Base-by-base conservation (phyloP, 2,329 filamentous ascomycete species). In the Penicillium capsulatum region DNA sequence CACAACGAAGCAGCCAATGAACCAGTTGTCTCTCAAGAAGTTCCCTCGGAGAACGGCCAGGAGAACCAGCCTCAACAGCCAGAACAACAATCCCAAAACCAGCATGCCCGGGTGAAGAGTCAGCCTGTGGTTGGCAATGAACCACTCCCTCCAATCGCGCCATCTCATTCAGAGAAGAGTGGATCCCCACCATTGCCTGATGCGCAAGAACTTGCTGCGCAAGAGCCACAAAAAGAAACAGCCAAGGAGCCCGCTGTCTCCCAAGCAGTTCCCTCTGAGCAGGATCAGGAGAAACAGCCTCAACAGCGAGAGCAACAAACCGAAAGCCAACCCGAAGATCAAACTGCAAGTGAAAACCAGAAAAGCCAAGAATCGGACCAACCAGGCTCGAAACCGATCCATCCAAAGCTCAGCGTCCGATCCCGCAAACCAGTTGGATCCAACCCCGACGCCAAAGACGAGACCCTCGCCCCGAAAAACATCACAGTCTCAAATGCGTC, bases 401-500 rank as follows among this genome's bases (percentile, higher is more conserved):
- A 24, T 7, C 36, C 45, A 14, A 38, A 29, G 13, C 34, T 35
- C 17, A 40, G 19, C 16, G 29, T 49, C 6, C 32, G 34, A 40
- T 47, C 45, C 13, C 43, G 38, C 42, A 47, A 45, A 31, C 38
- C 33, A 13, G 27, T 26, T 14, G 27, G 11, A n/a, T 6, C 11
- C 14, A 17, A 32, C 7, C 19, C 31, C 17, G 34, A 30, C 26
- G 5, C 17, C 15, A 20, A 30, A 2, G 14, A 17, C 10, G 14
- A 27, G 27, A 22, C 17, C 7, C 42, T 42, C 5, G 4, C 26
- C 17, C 24, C 36, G 14, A 38, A 42, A 14, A 36, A 41, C 17
- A 31, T 41, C 28, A 27, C 31, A 14, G 27, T 53, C 33, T 36
- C 50, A 9, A 31, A 26, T 19, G 11, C 31, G 34, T 41, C 48